A percentile compares a stretch with the other conserved stretches of the same genome.
These are phyloP conservation scores for Thraustotheca clavata DNA, from an alignment of 352 stramenopile genomes.

Conservation along the genomic window DNA sequence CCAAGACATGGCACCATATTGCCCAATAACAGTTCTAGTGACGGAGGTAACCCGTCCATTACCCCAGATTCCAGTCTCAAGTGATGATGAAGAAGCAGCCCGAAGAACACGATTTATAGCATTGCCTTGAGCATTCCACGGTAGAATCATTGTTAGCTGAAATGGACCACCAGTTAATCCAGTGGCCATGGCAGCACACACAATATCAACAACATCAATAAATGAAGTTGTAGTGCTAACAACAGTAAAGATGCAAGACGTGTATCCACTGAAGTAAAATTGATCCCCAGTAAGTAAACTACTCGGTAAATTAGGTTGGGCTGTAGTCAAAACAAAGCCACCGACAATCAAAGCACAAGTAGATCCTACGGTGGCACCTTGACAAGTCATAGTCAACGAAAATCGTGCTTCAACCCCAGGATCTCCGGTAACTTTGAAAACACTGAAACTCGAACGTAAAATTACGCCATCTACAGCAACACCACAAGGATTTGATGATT, in stretches of 20 bases:
- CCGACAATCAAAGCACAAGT: conserved; percentile 22
- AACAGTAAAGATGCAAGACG: conserved; percentile 47
- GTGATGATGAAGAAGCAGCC: conserved; percentile 34
- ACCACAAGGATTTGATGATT: conserved; percentile 25
- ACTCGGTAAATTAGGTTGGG: conserved; percentile 27
- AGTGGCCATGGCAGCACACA: conserved; percentile 26
- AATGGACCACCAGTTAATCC: conserved; percentile 22
- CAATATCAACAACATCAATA: conserved; percentile 31
- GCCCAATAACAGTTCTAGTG: conserved; percentile 83
- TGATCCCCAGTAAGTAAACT: conserved; percentile 36
- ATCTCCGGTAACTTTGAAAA: conserved; percentile 77
- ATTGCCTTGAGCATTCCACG: conserved; percentile 61
- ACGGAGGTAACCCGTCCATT: conserved; percentile 76
- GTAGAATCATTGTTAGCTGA: conserved; percentile 30
- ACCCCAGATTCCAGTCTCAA: conserved; percentile 35
- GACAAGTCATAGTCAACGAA: conserved; percentile 30
- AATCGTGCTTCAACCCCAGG: conserved; percentile 43
- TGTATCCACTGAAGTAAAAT: conserved; percentile 45
- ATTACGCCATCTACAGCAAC: conserved; percentile 53
- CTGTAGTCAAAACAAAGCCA: conserved; percentile 27
- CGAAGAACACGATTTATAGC: conserved; percentile 45
- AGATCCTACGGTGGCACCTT: conserved; percentile 23
- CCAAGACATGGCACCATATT: conserved; percentile 94
- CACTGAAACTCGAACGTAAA: conserved; percentile 82
- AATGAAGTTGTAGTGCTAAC: conserved; percentile 24